phyloP scores from a whole-genome alignment of 2,329 filamentous ascomycete species.

The Orbilia oligospora region DNA sequence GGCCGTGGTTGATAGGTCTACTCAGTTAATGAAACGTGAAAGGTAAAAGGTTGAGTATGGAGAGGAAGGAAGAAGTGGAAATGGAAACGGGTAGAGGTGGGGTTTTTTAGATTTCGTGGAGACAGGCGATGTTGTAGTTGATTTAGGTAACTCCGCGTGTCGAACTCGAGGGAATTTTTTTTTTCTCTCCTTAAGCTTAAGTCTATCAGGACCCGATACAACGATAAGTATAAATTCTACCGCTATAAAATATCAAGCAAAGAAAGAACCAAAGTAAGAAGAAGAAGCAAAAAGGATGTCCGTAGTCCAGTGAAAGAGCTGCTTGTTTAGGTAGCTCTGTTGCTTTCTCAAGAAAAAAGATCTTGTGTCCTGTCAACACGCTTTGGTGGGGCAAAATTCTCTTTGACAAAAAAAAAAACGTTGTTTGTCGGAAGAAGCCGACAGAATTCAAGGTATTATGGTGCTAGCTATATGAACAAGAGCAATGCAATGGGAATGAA shows the following conservation, averaged over 20 bases:
- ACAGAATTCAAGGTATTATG: background rate
- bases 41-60: background rate
- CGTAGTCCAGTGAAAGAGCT: background rate
- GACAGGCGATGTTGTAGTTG: background rate
- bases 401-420: background rate
- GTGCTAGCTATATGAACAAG: no score
- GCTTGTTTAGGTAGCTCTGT: background rate
- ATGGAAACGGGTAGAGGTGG: no score
- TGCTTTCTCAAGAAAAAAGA: background rate
- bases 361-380: slow-evolving; percentile 11
- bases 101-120: background rate
- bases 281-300: background rate
- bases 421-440: background rate
- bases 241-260: background rate
- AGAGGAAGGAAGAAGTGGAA: background rate
- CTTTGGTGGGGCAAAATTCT: slow-evolving; percentile 46
- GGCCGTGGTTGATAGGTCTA: background rate
- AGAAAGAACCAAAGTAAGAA: no score
- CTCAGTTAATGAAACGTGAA: background rate
- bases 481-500: background rate
- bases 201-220: no score
- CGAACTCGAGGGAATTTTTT: background rate
- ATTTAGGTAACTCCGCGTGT: background rate
- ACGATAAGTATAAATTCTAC: no score
- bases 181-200: no score